Evolutionary conservation across 495 filamentous ascomycete genomes (phyloP).

Genomic region (Penicillium simplicissimum): DNA sequence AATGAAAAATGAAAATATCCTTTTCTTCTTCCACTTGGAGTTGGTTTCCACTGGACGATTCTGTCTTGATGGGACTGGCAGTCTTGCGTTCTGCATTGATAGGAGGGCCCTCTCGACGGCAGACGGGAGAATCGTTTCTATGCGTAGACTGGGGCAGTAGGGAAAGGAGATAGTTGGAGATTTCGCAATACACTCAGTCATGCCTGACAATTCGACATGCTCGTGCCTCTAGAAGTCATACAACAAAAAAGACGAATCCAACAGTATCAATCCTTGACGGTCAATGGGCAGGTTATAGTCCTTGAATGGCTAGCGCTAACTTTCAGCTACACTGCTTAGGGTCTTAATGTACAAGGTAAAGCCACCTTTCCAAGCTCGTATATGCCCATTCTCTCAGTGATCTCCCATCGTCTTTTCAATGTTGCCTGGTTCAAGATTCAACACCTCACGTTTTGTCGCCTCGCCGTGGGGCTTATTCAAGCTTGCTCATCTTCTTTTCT

Average conservation of each 20-base stretch:
- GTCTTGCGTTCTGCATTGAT: neutral
- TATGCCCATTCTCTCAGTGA: neutral
- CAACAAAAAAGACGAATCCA: neutral
- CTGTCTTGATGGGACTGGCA: neutral
- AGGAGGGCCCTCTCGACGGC: neutral
- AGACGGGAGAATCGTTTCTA: neutral
- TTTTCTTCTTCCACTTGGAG: slow-evolving; percentile 19
- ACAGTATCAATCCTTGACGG: neutral
- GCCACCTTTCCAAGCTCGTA: neutral
- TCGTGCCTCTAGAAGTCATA: neutral
- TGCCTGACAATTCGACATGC: neutral
- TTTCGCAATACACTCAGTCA: neutral
- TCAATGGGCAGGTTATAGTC: neutral
- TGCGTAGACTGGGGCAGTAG: neutral
- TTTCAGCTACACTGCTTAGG: neutral
- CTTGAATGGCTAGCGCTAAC: neutral
- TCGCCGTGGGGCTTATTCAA: neutral
- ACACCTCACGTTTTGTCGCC: neutral
- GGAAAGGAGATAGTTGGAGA: neutral
- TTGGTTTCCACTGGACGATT: slow-evolving; percentile 10
- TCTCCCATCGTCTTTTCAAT: too few relatives aligned
- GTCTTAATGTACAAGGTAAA: neutral
- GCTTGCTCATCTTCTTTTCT: neutral
- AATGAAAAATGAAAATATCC: slow-evolving; percentile 34
- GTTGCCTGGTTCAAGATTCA: neutral